phyloP scores from a whole-genome alignment of 257 asterid species.

The Mitragyna speciosa region DNA sequence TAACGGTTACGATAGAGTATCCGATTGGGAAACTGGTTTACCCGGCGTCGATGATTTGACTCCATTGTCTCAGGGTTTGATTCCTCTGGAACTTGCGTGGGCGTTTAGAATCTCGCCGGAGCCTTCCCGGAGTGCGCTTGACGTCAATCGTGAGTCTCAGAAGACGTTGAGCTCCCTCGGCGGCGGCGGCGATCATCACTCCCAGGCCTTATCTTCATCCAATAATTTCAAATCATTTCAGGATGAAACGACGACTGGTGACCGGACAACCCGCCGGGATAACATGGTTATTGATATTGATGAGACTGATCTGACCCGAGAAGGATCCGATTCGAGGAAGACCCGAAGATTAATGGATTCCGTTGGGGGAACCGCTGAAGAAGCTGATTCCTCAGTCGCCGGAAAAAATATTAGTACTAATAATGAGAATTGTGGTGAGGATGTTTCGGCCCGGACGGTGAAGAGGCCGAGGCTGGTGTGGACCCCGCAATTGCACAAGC shows the following conservation, averaged over 20 bases:
- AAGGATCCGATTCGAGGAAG: conserved; percentile 63
- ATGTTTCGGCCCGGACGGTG: conserved; percentile 55
- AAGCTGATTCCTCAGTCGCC: conserved; percentile 35
- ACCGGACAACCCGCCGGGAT: conserved; percentile 19
- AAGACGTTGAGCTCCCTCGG: conserved; percentile 58
- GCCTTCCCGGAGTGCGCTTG: conserved; percentile 49
- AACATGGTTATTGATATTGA: conserved; percentile 31
- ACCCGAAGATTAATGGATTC: conserved; percentile 38
- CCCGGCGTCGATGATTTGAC: conserved; percentile 69
- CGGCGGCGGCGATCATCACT: conserved; percentile 10
- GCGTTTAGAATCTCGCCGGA: conserved; percentile 81
- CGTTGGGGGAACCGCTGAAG: conserved; percentile 29
- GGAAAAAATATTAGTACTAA: not conserved
- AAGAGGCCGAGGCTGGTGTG: conserved; percentile 90
- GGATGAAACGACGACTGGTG: conserved; percentile 15
- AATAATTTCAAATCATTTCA: conserved; percentile 38
- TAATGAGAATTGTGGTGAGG: conserved; percentile 45
- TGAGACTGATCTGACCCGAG: conserved; percentile 41
- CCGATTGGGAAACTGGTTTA: conserved; percentile 82
- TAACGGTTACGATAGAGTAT: conserved; percentile 30
- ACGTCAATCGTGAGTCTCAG: conserved; percentile 78
- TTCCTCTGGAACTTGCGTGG: conserved; percentile 74
- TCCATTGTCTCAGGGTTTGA: conserved; percentile 65
- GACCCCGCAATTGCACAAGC: conserved; percentile 93
- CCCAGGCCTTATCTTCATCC: conserved; percentile 25